These are phyloP conservation scores for Waltergamsia citrina DNA, from an alignment of 2,329 filamentous ascomycete species.

Conservation along the genomic window DNA sequence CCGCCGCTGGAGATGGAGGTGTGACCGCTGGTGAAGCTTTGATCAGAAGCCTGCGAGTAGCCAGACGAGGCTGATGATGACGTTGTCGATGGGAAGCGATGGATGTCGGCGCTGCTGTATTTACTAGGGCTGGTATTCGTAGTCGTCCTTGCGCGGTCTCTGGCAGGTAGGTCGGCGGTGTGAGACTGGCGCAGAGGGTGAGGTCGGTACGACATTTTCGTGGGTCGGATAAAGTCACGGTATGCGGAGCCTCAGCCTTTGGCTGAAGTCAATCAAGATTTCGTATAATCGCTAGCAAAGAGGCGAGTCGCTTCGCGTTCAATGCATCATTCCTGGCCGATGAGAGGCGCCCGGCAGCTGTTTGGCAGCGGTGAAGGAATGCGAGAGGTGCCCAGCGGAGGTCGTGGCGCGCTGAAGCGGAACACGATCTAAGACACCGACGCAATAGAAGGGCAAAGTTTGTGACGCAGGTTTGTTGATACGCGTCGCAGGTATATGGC, in stretches of 20 bases:
- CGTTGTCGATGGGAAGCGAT: conserved; percentile 58
- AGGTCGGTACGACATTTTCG: conserved; percentile 45
- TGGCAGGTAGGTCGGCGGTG: conserved; percentile 34
- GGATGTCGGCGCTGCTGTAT: conserved; percentile 28
- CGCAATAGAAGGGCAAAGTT: too few species aligned
- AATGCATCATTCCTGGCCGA: conserved; percentile 2
- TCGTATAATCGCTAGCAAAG: neutral
- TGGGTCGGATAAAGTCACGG: neutral
- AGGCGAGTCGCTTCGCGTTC: neutral
- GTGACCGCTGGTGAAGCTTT: conserved; percentile 47
- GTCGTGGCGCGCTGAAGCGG: neutral
- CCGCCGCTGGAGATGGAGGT: conserved; percentile 64
- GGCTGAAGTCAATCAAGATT: neutral
- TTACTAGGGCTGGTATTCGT: too few species aligned
- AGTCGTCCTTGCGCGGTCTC: too few species aligned
- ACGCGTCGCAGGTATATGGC: too few species aligned
- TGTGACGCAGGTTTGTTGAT: too few species aligned
- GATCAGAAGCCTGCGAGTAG: conserved; percentile 52
- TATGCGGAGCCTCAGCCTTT: neutral
- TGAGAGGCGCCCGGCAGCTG: neutral
- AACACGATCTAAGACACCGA: too few species aligned
- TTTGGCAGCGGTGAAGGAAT: neutral
- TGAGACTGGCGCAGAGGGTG: conserved; percentile 50
- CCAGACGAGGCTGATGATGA: conserved; percentile 63
- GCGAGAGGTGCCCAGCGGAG: neutral